Conservation (phyloP, 2,329 filamentous ascomycete species). For the Nothopassalora personata region DNA sequence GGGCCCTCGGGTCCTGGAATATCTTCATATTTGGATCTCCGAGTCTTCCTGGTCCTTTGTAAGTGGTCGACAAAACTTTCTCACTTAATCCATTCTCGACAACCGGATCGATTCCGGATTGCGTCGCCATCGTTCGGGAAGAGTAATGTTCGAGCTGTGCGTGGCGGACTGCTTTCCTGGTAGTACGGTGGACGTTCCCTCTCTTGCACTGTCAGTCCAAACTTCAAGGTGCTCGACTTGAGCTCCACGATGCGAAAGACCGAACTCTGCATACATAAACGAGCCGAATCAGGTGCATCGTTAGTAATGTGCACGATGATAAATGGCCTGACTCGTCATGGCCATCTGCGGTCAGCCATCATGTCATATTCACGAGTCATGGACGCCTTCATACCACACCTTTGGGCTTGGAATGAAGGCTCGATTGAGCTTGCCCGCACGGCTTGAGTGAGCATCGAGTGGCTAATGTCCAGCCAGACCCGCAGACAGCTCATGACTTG, state of each 20-base stretch:
- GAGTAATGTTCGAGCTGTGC: background rate
- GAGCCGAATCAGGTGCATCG: background rate
- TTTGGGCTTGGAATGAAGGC: background rate
- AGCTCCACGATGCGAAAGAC: too few relatives aligned
- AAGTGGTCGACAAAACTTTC: slow-evolving; percentile 1
- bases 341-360: background rate
- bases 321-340: background rate
- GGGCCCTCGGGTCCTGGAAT: slow-evolving; percentile 23
- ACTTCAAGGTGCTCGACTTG: too few relatives aligned
- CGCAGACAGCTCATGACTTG: background rate
- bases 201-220: too few relatives aligned
- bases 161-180: background rate
- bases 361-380: background rate
- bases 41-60: slow-evolving; percentile 21
- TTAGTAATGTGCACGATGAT: background rate
- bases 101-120: background rate
- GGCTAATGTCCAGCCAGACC: background rate
- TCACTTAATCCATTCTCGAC: background rate
- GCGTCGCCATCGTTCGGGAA: background rate
- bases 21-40: slow-evolving; percentile 22
- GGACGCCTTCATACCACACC: background rate
- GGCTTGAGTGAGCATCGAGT: background rate
- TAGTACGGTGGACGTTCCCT: background rate
- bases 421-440: background rate
- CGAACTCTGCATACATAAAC: background rate